Conservation (phyloP, 345 rosid species). For the Trapa incisa region DNA sequence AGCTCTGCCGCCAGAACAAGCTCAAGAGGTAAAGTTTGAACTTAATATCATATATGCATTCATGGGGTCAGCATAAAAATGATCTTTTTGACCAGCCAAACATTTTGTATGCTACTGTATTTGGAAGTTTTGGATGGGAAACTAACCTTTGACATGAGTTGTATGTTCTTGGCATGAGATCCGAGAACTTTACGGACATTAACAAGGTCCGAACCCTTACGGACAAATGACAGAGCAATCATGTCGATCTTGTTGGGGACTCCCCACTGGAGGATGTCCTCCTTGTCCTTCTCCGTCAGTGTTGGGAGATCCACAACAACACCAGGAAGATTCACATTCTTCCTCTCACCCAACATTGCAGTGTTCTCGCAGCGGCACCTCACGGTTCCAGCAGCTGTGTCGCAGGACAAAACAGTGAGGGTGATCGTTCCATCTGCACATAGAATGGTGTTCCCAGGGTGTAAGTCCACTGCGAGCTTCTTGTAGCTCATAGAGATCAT, state of each 20-base stretch:
- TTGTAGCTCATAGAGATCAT: conserved; percentile 15
- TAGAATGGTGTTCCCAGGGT: conserved; percentile 13
- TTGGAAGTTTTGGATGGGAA: not conserved
- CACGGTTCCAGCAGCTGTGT: conserved; percentile 12
- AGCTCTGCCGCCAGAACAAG: not conserved
- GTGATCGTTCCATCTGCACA: conserved; percentile 16
- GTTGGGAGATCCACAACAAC: conserved; percentile 17
- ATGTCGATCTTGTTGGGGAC: conserved; percentile 17
- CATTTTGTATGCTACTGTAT: not conserved
- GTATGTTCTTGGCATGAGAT: conserved; percentile 14
- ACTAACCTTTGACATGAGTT: conserved; percentile 15
- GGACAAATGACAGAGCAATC: conserved; percentile 14
- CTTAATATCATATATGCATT: not conserved
- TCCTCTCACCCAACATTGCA: conserved; percentile 15
- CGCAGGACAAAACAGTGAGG: conserved; percentile 15
- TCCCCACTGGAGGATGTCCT: conserved; percentile 16
- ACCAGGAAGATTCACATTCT: conserved; percentile 16
- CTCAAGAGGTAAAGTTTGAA: not conserved
- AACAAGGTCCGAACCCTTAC: conserved; percentile 17
- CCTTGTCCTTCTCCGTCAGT: conserved; percentile 16
- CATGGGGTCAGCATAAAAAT: not conserved
- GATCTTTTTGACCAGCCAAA: not conserved
- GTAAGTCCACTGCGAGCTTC: conserved; percentile 14
- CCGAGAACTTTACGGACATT: conserved; percentile 18
- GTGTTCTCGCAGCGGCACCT: conserved; percentile 19